phyloP scores from a whole-genome alignment of 148 eudicot genomes.

The Rhododendron williamsianum region DNA sequence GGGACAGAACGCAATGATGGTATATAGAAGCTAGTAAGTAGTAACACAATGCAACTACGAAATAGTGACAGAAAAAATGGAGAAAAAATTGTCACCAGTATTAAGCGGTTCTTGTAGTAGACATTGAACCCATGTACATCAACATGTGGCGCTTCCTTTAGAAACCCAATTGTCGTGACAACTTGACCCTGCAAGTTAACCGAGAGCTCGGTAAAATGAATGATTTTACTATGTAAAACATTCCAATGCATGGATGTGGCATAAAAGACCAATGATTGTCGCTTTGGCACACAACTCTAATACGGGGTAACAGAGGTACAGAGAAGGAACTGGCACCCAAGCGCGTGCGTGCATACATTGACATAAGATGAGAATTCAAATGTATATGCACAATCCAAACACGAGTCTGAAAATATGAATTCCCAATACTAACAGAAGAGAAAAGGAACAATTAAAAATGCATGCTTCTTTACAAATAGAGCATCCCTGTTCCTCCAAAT shows the following conservation, averaged over 20 bases:
- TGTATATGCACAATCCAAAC: background rate
- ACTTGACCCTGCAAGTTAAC: constrained; percentile 56
- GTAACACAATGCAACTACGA: background rate
- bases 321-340: background rate
- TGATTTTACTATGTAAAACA: background rate
- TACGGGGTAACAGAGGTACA: background rate
- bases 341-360: background rate
- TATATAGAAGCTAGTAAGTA: background rate
- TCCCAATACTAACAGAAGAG: background rate
- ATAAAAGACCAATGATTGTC: background rate
- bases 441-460: background rate
- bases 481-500: background rate
- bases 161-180: constrained; percentile 77
- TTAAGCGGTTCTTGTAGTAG: constrained; percentile 91
- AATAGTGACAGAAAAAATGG: background rate
- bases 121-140: constrained; percentile 87
- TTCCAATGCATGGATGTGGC: background rate
- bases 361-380: background rate
- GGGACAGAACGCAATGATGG: background rate
- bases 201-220: constrained; percentile 8
- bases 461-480: background rate
- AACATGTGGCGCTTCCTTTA: constrained; percentile 89
- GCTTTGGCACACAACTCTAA: background rate
- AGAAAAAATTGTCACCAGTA: constrained; percentile 47
- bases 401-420: background rate